phyloP scores from a whole-genome alignment of 805 yeast species.

The Kazachstania taianensis region DNA sequence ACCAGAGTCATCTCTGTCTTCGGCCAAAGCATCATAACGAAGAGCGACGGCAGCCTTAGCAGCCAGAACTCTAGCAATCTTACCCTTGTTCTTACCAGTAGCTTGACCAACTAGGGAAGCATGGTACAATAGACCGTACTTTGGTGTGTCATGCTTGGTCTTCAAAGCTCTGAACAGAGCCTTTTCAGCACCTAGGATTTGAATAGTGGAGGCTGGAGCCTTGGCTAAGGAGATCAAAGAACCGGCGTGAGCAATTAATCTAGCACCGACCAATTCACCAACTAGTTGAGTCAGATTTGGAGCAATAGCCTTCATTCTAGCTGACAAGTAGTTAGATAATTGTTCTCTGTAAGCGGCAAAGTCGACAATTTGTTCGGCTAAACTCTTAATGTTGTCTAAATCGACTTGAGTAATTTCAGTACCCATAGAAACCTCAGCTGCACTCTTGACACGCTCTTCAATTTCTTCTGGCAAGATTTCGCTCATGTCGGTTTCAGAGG shows the following conservation, averaged over 20 bases:
- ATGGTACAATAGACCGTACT: slow-evolving; percentile 93
- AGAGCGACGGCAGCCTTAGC: slow-evolving; percentile 96
- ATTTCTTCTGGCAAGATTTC: slow-evolving; percentile 86
- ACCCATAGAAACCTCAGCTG: slow-evolving; percentile 99
- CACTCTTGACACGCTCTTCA: slow-evolving; percentile 79
- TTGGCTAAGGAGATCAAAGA: slow-evolving; percentile 88
- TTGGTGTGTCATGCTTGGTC: slow-evolving; percentile 98
- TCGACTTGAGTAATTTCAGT: slow-evolving; percentile 93
- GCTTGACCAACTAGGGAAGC: slow-evolving; percentile 98
- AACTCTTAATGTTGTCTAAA: slow-evolving; percentile 73
- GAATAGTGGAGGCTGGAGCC: slow-evolving; percentile 98
- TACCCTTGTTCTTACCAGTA: slow-evolving; percentile 95
- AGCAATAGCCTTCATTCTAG: slow-evolving; percentile 98
- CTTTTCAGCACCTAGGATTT: slow-evolving; percentile 97
- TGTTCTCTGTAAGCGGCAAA: slow-evolving; percentile 95
- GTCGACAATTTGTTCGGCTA: slow-evolving; percentile 94
- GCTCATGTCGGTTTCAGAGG: slow-evolving; percentile 81
- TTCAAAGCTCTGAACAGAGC: slow-evolving; percentile 97
- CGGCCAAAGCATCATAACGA: slow-evolving; percentile 93
- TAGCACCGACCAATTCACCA: slow-evolving; percentile 97
- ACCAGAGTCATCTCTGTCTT: slow-evolving; percentile 93
- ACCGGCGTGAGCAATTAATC: slow-evolving; percentile 96
- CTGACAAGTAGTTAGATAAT: slow-evolving; percentile 76
- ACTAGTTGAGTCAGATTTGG: slow-evolving; percentile 93
- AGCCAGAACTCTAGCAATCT: slow-evolving; percentile 96